Base-by-base conservation (phyloP, 148 eudicot genomes). In the Cornus controversa region DNA sequence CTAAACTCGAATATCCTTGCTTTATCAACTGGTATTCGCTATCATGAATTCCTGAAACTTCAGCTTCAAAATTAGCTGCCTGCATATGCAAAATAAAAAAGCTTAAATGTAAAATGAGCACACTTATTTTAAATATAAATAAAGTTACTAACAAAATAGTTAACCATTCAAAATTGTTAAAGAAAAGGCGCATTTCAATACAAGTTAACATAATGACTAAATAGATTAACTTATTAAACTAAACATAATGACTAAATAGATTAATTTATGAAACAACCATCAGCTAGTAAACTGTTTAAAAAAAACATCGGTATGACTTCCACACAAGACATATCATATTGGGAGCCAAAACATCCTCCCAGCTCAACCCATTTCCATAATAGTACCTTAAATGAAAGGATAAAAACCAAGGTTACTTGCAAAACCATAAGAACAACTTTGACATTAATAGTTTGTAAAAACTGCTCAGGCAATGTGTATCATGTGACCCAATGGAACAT, bases 41-140 rank as follows among this genome's bases (percentile, higher is more conserved):
- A 69, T 77, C 90, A 75, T 82, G 87, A 75, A 86, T 80, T 67
- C 85, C 92, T 22, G 89, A 78, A 69, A 83, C 82, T 84, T 91
- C 95, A 82, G 81, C 87, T 80, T 90, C 96, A 75, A 81, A 79
- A 79, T 89, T 40, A 40, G 45, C 45, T 40, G 92, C 96, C 98
- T 93, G 83, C 72, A 80, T 68, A 81, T 74, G 74, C 75, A 80
- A 67, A 78, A 80, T 57, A 50, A 75, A 75, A 31, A 24, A 53
- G 71, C 75, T 36, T 36, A 34, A 25, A 25, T 75, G 23, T 15
- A 16, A 29, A 68, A 74, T 28, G 31, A 40, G 70, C 14, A 53
- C 50, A 11, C n/a, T 13, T 34, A 65, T 36, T 22, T 14, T 23
- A 25, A 6, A 27, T 36, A 36, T 42, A 16, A 22, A 62, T 74